Evolutionary conservation across 345 rosid species (phyloP), one percentile per base, ranked within the genome.

Genomic region (Adansonia digitata): DNA sequence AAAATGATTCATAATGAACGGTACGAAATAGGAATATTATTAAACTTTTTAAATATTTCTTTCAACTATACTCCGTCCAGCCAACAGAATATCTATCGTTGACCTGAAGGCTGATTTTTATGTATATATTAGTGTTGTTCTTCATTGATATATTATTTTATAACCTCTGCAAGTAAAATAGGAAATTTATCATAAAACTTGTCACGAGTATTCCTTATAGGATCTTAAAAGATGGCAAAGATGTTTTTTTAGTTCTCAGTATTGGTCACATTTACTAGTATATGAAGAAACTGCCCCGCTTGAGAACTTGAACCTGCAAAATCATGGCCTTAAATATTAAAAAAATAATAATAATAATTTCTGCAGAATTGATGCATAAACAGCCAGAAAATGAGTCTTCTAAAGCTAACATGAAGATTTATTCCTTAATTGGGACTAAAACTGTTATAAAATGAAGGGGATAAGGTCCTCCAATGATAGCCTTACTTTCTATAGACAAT

Each of bases 381-480:
- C 42, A 15, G 22, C 26, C 2, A 29, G 22, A 65, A 43, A 13
- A 40, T 9, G n/a, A 69, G 76, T 74, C 69, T 67, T 42, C 11
- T 72, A 84, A 79, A 78, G 80, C 5, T 63, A 51, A 59, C 43
- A 74, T 55, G 51, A 59, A 51, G 11, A 17, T 61, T 74, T 78
- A 78, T 83, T 76, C 84, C 75, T 65, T n/a, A 34, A 67, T 42
- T 14, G 49, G n/a, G 79, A 15, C 62, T 37, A 60, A 18, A 52
- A 20, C 69, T 42, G 57, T 65, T 35, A 15, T 35, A 60, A 81
- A 63, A 81, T 84, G 81, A 85, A 84, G 15, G 74, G 73, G 78
- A 75, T 84, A 80, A 77, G 86, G 80, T 87, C 82, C 82, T 75
- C 88, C 89, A 89, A 85, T 89, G 37, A 84, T 81, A 62, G 63